Evolutionary conservation across 2,329 filamentous ascomycete genomes (phyloP).

Genomic region (Aspergillus unguis): DNA sequence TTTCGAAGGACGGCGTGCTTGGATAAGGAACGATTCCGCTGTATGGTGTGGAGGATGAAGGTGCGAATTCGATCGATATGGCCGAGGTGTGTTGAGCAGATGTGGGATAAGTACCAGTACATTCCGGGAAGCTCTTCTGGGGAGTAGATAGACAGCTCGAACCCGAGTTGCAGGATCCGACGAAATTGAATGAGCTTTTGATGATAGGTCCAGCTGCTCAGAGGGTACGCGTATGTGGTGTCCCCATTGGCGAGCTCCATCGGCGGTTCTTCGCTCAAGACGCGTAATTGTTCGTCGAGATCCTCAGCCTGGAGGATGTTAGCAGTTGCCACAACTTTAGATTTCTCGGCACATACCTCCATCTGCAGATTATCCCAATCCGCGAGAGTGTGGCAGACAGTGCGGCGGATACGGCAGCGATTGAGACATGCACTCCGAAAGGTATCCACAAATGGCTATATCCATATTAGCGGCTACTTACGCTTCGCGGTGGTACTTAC

Average conservation of each 20-base stretch:
- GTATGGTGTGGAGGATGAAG: slow-evolving; percentile 50
- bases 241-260: slow-evolving; percentile 54
- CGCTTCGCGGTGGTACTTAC: slow-evolving; percentile 23
- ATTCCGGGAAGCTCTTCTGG: slow-evolving; percentile 79
- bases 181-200: slow-evolving; percentile 89
- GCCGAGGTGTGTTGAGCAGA: slow-evolving; percentile 64
- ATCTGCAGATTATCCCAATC: slow-evolving; percentile 82
- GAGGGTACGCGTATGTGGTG: slow-evolving; percentile 63
- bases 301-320: slow-evolving; percentile 55
- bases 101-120: slow-evolving; percentile 84
- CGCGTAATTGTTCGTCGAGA: slow-evolving; percentile 65
- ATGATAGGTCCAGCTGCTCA: slow-evolving; percentile 85
- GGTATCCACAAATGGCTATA: slow-evolving; percentile 75
- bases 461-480: background rate
- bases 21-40: slow-evolving; percentile 19
- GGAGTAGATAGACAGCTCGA: slow-evolving; percentile 88
- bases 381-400: slow-evolving; percentile 76
- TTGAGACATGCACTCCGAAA: slow-evolving; percentile 86
- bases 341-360: slow-evolving; percentile 52
- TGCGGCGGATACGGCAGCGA: slow-evolving; percentile 80
- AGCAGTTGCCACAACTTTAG: background rate
- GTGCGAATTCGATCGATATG: slow-evolving; percentile 71
- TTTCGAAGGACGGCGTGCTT: slow-evolving; percentile 34
- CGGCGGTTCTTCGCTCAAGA: slow-evolving; percentile 59
- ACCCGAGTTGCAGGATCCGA: slow-evolving; percentile 83